A percentile compares a stretch with the other conserved stretches of the same genome.
Conservation (phyloP, 108 stramenopile species). For the Cyclotella cryptica region DNA sequence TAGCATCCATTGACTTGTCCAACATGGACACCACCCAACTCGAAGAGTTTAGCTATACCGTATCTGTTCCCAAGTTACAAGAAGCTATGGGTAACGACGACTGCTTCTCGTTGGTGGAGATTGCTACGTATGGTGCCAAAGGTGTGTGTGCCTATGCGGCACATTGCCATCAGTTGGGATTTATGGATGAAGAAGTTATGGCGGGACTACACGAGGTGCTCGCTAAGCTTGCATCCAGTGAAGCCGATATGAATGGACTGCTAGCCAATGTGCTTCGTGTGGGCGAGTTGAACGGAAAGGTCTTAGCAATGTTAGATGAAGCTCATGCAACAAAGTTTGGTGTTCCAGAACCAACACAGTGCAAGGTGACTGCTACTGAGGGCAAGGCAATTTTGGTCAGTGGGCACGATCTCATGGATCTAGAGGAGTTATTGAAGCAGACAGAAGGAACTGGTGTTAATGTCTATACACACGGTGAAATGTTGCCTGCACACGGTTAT, state of each 20-base stretch:
- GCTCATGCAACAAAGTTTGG: slow-evolving; percentile 72
- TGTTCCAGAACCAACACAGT: slow-evolving; percentile 68
- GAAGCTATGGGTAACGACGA: slow-evolving; percentile 68
- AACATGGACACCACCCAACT: slow-evolving; percentile 44
- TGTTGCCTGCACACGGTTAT: slow-evolving; percentile 88
- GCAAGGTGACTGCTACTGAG: slow-evolving; percentile 66
- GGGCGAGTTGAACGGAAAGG: slow-evolving; percentile 69
- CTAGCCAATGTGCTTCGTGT: slow-evolving; percentile 64
- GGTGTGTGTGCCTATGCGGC: slow-evolving; percentile 77
- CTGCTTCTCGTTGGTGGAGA: slow-evolving; percentile 74
- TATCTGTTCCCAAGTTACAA: slow-evolving; percentile 52
- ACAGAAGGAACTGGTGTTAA: slow-evolving; percentile 88
- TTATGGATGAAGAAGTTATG: slow-evolving; percentile 64
- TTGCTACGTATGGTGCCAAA: slow-evolving; percentile 78
- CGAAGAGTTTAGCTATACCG: slow-evolving; percentile 65
- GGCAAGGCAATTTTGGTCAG: slow-evolving; percentile 84
- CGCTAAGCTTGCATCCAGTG: slow-evolving; percentile 63
- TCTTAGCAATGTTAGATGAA: slow-evolving; percentile 69
- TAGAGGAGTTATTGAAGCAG: slow-evolving; percentile 73
- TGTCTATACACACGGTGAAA: slow-evolving; percentile 90
- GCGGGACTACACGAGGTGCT: slow-evolving; percentile 66
- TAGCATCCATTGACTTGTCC: slow-evolving; percentile 51
- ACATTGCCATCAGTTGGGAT: slow-evolving; percentile 68
- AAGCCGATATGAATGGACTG: slow-evolving; percentile 73
- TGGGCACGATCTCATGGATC: slow-evolving; percentile 80